These are phyloP conservation scores for Tricholoma saponaceum DNA, from an alignment of 768 basidiomycete genomes.

Conservation along the genomic window DNA sequence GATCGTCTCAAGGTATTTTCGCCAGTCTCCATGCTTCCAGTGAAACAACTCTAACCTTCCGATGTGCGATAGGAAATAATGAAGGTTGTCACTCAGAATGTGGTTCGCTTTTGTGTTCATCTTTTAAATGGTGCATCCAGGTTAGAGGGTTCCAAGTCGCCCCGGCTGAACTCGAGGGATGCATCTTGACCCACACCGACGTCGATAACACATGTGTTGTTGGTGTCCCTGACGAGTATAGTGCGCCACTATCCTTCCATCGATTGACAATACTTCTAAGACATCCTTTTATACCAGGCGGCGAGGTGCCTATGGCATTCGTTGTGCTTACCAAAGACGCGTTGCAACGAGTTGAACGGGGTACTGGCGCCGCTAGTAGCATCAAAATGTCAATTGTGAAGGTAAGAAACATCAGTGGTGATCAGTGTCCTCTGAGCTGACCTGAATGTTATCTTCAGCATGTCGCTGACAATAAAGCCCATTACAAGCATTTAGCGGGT, in stretches of 20 bases:
- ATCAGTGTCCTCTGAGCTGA: not conserved
- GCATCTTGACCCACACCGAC: slow-evolving; percentile 55
- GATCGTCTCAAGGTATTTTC: slow-evolving; percentile 56
- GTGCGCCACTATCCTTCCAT: slow-evolving; percentile 22
- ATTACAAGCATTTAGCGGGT: slow-evolving; percentile 56
- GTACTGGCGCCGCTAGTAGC: slow-evolving; percentile 22
- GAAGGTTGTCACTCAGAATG: slow-evolving; percentile 27
- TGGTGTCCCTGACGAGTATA: slow-evolving; percentile 62
- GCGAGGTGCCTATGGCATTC: slow-evolving; percentile 70
- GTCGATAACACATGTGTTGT: slow-evolving; percentile 63
- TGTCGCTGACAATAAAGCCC: slow-evolving; percentile 49
- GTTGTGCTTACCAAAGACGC: slow-evolving; percentile 49
- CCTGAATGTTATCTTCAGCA: slow-evolving; percentile 27
- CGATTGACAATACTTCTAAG: not conserved
- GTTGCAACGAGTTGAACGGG: slow-evolving; percentile 25
- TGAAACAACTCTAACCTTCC: not conserved
- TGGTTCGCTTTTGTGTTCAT: slow-evolving; percentile 9
- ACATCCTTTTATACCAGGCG: slow-evolving; percentile 28
- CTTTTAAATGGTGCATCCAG: slow-evolving; percentile 28
- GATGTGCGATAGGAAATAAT: slow-evolving; percentile 35
- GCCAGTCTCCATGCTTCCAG: not conserved
- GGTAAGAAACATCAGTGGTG: slow-evolving; percentile 24
- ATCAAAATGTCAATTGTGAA: slow-evolving; percentile 46
- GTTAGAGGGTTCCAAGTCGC: slow-evolving; percentile 72
- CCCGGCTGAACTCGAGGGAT: slow-evolving; percentile 69